Conservation (phyloP, 2,329 filamentous ascomycete species). For the Mycosphaerella sp. region DNA sequence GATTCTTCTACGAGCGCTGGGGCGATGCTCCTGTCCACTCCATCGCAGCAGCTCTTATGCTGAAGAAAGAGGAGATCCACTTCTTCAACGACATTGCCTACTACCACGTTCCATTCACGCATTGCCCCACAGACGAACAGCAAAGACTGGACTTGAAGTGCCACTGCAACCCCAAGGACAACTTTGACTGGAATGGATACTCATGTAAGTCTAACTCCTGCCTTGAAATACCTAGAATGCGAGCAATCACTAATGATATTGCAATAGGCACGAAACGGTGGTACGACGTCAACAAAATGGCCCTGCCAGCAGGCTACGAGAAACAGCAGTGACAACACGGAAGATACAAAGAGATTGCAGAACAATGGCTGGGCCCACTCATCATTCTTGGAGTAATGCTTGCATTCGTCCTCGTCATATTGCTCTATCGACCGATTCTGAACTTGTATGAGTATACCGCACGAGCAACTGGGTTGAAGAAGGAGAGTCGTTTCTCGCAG, state of each 20-base stretch:
- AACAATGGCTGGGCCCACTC: constrained; percentile 19
- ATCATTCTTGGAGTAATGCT: constrained; percentile 13
- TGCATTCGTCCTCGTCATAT: constrained; percentile 13
- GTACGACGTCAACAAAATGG: constrained; percentile 73
- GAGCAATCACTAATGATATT: background rate
- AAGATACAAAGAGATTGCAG: constrained; percentile 19
- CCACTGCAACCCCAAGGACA: constrained; percentile 90
- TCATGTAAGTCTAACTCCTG: constrained; percentile 63
- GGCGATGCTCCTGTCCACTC: constrained; percentile 96
- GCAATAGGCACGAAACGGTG: constrained; percentile 69
- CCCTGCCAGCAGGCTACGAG: constrained; percentile 82
- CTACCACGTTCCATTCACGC: constrained; percentile 95
- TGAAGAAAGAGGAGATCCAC: constrained; percentile 90
- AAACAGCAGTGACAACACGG: constrained; percentile 36
- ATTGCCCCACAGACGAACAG: constrained; percentile 90
- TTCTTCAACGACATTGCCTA: constrained; percentile 99
- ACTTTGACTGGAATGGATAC: constrained; percentile 99
- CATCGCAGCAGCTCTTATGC: constrained; percentile 80
- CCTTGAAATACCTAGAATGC: background rate
- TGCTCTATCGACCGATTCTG: constrained; percentile 11
- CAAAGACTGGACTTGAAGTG: constrained; percentile 78
- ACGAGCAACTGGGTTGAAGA: background rate
- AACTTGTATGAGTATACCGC: background rate
- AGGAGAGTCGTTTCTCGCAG: constrained; percentile 7
- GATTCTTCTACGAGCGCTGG: constrained; percentile 99